These are phyloP conservation scores for Fusarium continuum DNA, from an alignment of 2,329 filamentous ascomycete species.

Conservation along the genomic window DNA sequence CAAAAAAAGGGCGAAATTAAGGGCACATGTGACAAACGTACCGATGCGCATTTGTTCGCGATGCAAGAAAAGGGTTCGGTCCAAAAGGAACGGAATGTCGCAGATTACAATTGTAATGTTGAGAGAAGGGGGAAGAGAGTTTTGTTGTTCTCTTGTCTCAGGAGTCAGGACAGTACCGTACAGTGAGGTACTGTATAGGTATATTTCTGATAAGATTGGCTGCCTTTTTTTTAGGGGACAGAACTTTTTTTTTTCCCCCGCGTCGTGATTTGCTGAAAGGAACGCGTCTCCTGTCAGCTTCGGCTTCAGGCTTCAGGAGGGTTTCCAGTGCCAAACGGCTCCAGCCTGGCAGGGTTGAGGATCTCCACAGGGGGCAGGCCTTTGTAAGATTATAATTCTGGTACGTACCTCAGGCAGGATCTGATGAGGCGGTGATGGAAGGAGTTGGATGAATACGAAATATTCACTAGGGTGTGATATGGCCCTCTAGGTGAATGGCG, in stretches of 20 bases:
- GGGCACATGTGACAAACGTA: conserved; percentile 7
- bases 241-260: conserved; percentile 11
- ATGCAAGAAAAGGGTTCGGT: conserved; percentile 3
- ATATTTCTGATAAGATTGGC: conserved; percentile 31
- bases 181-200: too few species aligned
- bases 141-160: neutral
- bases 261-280: conserved; percentile 32
- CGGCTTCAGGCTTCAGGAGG: conserved; percentile 7
- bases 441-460: conserved; percentile 8
- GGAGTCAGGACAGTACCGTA: conserved; percentile 3
- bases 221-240: conserved; percentile 10
- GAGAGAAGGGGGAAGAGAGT: conserved; percentile 15
- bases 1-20: conserved; percentile 6
- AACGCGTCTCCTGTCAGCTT: conserved; percentile 27
- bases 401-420: conserved; percentile 23
- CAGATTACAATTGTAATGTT: conserved; percentile 13
- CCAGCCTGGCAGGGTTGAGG: conserved; percentile 9
- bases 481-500: neutral
- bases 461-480: neutral
- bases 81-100: conserved; percentile 31
- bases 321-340: conserved; percentile 1
- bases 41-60: conserved; percentile 12
- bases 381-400: neutral
- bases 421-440: conserved; percentile 3
- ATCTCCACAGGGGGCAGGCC: conserved; percentile 28